Evolutionary conservation across 2,329 filamentous ascomycete genomes (phyloP), one percentile per base, ranked within the genome.

Genomic region (Aspergillus carbonarius): DNA sequence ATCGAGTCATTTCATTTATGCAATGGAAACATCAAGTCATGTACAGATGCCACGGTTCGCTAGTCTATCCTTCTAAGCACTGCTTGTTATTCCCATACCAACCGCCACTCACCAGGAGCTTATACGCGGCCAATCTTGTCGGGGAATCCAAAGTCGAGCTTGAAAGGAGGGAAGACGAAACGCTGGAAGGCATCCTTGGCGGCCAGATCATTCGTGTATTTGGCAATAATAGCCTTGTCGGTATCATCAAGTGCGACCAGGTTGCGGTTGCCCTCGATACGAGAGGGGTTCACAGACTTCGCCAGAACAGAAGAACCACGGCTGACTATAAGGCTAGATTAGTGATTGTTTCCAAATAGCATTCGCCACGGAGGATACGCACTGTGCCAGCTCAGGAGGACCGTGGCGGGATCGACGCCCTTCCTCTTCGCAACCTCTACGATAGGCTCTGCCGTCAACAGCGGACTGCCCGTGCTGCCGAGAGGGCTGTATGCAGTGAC

Each of bases 111-210:
- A 12, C 23, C 42, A 47, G 23, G 23, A 27, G 23, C 25, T 48
- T 48, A 48, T 48, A 48, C 44, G 2, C 44, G 44, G 25, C 17
- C 34, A 20, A 51, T 42, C 81, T 88, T 88, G 71, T 90, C 88
- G n/a, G 87, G 87, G 78, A 90, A 90, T 1, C 88, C 88, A 72
- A 91, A 88, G 68, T 88, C 80, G 50, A 88, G 75, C 2, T 85
- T 86, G 68, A 90, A 90, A 0, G 86, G 83, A 64, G 88, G 88
- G 72, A 87, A 89, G 34, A 90, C 85, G 62, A 85, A 90, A 51
- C 75, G 72, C 59, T 72, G 68, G 60, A 73, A 68, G 46, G 66
- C 63, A 42, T 74, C 73, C 49, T 57, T 72, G 39, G 70, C 69
- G 8, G 68, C 70, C 40, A 74, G 61, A 13, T 72, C 66, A 15